phyloP scores from a whole-genome alignment of 2,329 filamentous ascomycete species.

The Trichoderma sp. region DNA sequence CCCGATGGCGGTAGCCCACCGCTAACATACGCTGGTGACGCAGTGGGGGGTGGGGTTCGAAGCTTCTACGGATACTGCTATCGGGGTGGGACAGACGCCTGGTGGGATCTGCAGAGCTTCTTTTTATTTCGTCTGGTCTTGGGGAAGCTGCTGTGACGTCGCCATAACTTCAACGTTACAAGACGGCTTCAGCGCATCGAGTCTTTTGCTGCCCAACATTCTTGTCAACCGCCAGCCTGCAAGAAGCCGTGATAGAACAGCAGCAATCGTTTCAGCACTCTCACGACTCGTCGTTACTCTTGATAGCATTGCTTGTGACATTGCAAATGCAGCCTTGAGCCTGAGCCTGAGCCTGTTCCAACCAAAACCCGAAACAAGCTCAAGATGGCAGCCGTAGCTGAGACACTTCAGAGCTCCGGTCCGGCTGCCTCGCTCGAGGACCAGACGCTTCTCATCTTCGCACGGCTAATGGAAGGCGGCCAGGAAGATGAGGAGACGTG shows the following conservation, averaged over 20 bases:
- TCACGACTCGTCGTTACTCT: background rate
- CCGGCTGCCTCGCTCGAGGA: conserved; percentile 53
- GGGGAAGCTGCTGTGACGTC: background rate
- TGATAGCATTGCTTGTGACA: background rate
- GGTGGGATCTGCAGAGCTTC: conserved; percentile 21
- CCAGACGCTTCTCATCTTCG: conserved; percentile 75
- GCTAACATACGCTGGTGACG: conserved; percentile 20
- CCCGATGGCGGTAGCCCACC: background rate
- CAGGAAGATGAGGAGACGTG: conserved; percentile 76
- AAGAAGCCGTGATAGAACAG: background rate
- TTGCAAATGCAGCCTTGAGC: conserved; percentile 1
- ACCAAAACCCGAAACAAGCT: background rate
- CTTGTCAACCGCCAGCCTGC: background rate
- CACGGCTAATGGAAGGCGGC: conserved; percentile 86
- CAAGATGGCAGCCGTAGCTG: conserved; percentile 37
- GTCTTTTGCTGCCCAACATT: background rate
- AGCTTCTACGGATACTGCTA: conserved; percentile 6
- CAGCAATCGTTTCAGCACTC: background rate
- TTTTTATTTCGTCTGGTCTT: background rate
- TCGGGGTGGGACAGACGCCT: conserved; percentile 15
- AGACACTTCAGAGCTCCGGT: conserved; percentile 36
- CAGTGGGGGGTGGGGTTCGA: conserved; percentile 23
- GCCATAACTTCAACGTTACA: background rate
- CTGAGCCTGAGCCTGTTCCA: background rate
- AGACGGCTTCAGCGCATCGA: background rate